These are phyloP conservation scores for Pythium aphanidermatum DNA, from an alignment of 352 stramenopile genomes.

Conservation along the genomic window DNA sequence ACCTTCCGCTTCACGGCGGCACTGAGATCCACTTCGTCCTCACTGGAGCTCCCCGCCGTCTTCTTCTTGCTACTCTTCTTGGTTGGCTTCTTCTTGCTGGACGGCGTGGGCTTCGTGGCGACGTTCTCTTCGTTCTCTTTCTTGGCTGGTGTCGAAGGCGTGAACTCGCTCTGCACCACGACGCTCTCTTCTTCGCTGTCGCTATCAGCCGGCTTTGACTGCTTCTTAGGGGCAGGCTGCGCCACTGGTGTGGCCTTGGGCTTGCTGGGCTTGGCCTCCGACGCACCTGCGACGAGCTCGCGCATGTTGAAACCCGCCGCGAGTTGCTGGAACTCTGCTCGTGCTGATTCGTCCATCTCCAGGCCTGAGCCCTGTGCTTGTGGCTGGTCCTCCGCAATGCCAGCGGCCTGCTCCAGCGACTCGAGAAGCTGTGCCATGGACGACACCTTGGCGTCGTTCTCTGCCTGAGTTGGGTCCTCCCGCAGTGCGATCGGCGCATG, in stretches of 20 bases:
- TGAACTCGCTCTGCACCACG: conserved; percentile 76
- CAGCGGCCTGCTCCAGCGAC: conserved; percentile 61
- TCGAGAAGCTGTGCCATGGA: conserved; percentile 70
- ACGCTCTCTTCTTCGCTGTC: conserved; percentile 72
- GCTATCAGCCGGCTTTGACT: conserved; percentile 25
- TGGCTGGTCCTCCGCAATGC: conserved; percentile 17
- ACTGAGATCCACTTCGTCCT: conserved; percentile 56
- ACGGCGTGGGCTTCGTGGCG: conserved; percentile 2
- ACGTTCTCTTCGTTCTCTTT: not conserved
- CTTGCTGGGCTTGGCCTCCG: conserved; percentile 17
- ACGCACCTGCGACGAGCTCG: conserved; percentile 31
- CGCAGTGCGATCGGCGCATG: conserved; percentile 71
- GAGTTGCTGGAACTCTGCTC: conserved; percentile 59
- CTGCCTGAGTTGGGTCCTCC: conserved; percentile 46
- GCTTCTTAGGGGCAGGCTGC: conserved; percentile 6
- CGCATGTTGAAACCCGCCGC: conserved; percentile 40
- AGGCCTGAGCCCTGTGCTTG: conserved; percentile 20
- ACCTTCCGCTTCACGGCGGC: conserved; percentile 71
- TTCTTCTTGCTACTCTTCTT: conserved; percentile 43
- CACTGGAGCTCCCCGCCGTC: conserved; percentile 37
- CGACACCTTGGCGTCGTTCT: conserved; percentile 45
- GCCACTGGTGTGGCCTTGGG: not conserved
- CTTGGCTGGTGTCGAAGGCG: too few species aligned
- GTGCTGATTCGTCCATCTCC: conserved; percentile 28
- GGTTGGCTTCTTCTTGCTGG: conserved; percentile 28